Conservation (phyloP, 2,329 filamentous ascomycete genomes). For the Chaetomiaceae sp. region DNA sequence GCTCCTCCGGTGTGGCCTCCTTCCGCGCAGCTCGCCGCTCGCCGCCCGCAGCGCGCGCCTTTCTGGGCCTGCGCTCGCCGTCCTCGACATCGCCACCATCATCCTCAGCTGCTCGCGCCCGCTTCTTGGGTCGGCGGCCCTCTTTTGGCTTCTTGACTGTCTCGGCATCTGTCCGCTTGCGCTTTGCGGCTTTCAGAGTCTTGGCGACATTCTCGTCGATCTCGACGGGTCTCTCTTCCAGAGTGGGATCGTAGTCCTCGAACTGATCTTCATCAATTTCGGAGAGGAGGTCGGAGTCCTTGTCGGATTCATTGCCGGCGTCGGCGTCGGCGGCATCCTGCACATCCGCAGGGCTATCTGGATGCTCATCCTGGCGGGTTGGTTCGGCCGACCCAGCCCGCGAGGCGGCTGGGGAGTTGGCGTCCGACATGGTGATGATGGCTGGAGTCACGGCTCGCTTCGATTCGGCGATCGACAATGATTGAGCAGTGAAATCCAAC, state of each 20-base stretch:
- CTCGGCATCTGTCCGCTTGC: conserved; percentile 61
- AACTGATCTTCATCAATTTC: conserved; percentile 68
- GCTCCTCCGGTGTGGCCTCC: conserved; percentile 46
- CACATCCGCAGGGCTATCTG: conserved; percentile 23
- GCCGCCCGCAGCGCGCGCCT: conserved; percentile 36
- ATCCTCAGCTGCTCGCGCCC: conserved; percentile 45
- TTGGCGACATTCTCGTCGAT: conserved; percentile 63
- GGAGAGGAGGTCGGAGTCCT: conserved; percentile 57
- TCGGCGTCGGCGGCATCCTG: conserved; percentile 11
- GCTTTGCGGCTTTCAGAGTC: conserved; percentile 60
- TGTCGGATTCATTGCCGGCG: conserved; percentile 42
- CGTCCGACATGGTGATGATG: conserved; percentile 42
- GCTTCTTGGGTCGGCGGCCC: conserved; percentile 65
- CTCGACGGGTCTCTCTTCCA: conserved; percentile 60
- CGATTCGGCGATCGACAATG: neutral
- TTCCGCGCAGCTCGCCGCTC: conserved; percentile 44
- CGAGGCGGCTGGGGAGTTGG: conserved; percentile 39
- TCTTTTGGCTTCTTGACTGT: conserved; percentile 70
- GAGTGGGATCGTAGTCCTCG: conserved; percentile 62
- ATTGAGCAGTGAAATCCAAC: no score
- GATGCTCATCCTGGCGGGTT: conserved; percentile 19
- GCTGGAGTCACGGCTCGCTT: neutral
- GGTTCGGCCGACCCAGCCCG: conserved; percentile 34
- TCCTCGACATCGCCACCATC: conserved; percentile 49
- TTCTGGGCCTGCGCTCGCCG: conserved; percentile 30